A percentile compares a stretch with the other conserved stretches of the same genome.
phyloP scores from a whole-genome alignment of 768 basidiomycete species.

The Collybia nuda region DNA sequence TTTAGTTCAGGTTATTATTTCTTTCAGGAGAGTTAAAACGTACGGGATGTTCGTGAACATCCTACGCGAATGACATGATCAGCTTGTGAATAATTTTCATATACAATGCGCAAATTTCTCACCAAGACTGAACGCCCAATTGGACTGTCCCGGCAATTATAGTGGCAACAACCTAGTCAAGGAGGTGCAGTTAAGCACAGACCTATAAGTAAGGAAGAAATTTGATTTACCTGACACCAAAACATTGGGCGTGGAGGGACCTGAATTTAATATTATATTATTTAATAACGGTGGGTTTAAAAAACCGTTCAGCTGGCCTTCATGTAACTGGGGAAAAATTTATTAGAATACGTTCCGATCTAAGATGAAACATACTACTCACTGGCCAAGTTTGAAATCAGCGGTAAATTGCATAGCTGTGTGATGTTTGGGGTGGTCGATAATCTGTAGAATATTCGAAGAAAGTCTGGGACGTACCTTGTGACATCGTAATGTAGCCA shows the following conservation, averaged over 20 bases:
- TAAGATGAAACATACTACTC: constrained; percentile 29
- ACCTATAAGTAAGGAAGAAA: background rate
- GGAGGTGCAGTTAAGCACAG: background rate
- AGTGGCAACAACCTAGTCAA: constrained; percentile 47
- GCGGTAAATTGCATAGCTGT: constrained; percentile 66
- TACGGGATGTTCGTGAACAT: constrained; percentile 64
- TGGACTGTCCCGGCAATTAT: constrained; percentile 66
- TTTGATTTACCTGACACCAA: constrained; percentile 48
- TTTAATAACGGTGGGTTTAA: background rate
- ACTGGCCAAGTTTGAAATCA: constrained; percentile 79
- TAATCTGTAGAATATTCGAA: background rate
- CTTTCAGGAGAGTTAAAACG: constrained; percentile 12
- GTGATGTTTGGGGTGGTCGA: constrained; percentile 21
- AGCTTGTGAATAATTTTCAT: too few species aligned
- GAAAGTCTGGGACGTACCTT: constrained; percentile 28
- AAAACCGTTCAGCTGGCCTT: constrained; percentile 29
- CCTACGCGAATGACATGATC: constrained; percentile 26
- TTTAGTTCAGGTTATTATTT: background rate
- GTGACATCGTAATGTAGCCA: constrained; percentile 66
- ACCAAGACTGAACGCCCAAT: constrained; percentile 66
- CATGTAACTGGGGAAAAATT: constrained; percentile 40
- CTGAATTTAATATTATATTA: constrained; percentile 18
- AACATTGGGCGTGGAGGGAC: constrained; percentile 69
- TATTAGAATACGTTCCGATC: too few species aligned
- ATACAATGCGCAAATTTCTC: constrained; percentile 16